Evolutionary conservation across 1,284 basidiomycete genomes (phyloP), one percentile per base, ranked within the genome.

Genomic region (Phlebopus sp.): DNA sequence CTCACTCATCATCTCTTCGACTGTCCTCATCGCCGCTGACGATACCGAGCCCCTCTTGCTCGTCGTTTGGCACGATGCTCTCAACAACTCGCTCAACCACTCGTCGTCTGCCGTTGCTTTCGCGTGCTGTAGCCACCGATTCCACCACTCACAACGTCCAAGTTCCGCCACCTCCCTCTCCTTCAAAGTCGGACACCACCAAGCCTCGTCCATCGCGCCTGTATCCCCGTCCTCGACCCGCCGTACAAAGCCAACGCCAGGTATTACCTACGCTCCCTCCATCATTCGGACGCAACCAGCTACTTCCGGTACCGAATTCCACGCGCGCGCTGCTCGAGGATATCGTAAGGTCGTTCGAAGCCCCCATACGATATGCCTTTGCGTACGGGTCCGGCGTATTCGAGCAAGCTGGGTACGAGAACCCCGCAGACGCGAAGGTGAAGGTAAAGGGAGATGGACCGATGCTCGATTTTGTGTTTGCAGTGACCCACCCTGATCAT

Each of bases 361-460:
- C 91, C 0, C 92, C 92, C 8, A 87, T 95, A 34, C 82, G 92
- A 19, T 95, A 94, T 69, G 93, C 93, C 0, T 93, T 95, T 62
- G 93, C 92, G 0, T 97, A 97, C 64, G 93, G 93, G n/a, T 92
- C 88, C 0, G 93, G 92, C 0, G 92, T 96, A 2, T 96, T 96
- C 58, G 84, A 87, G 57, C 92, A 94, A 68, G 82, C 85, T 46
- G 90, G 89, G 2, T 92, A 92, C 56, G 54, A 64, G 1, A 51
- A 47, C 8, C 19, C 49, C 2, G 9, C 42, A 0, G 46, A 50
- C 10, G 49, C 55, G 10, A 65, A 62, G 19, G 58, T 66, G 35
- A 47, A 39, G n/a, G 52, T 55, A 8, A 64, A 63, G n/a, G 61
- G 68, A 25, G 70, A 74, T 18, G 64, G 67, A 18, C 92, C 92